phyloP scores from a whole-genome alignment of 352 stramenopile genomes.

The Pythium coloratum region DNA sequence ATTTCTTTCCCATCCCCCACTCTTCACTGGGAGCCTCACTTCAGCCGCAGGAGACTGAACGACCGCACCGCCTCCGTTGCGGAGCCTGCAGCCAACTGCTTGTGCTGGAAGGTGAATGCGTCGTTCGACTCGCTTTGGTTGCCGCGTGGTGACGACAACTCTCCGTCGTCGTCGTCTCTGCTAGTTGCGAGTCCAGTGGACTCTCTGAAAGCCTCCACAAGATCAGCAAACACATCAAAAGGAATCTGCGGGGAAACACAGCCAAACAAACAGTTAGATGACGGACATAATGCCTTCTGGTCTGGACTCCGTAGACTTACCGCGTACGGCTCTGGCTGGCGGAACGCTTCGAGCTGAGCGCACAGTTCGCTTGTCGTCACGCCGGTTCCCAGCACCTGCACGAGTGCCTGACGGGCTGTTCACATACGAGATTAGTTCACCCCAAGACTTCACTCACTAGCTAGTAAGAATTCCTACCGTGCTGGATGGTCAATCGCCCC shows the following conservation, averaged over 20 bases:
- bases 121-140: background rate
- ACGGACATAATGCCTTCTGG: background rate
- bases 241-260: constrained; percentile 36
- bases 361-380: constrained; percentile 46
- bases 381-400: constrained; percentile 59
- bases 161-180: background rate
- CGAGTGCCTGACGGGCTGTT: constrained; percentile 58
- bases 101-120: background rate
- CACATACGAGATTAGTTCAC: background rate
- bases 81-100: constrained; percentile 15
- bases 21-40: background rate
- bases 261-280: constrained; percentile 2
- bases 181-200: background rate
- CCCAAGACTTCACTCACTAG: background rate
- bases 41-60: constrained; percentile 13
- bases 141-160: background rate
- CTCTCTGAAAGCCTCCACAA: constrained; percentile 41
- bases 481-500: constrained; percentile 46
- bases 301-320: constrained; percentile 20
- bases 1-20: background rate
- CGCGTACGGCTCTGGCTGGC: constrained; percentile 37
- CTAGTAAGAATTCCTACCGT: constrained; percentile 36
- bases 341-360: constrained; percentile 31
- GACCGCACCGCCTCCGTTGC: constrained; percentile 23
- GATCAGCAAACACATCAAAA: constrained; percentile 62